These are phyloP conservation scores for Lactarius indigo DNA, from an alignment of 768 basidiomycete genomes.

Conservation along the genomic window DNA sequence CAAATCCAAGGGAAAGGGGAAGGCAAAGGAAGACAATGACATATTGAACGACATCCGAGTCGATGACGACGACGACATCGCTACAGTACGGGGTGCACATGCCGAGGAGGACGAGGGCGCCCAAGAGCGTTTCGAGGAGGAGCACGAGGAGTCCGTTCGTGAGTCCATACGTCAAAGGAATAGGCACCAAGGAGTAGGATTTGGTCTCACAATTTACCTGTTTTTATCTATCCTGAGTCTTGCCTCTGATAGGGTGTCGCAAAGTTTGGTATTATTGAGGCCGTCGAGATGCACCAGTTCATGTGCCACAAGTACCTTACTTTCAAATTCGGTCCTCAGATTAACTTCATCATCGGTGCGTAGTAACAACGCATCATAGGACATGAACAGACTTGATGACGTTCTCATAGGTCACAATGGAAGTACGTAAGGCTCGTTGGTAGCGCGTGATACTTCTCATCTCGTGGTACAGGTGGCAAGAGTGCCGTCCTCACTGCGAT, in stretches of 20 bases:
- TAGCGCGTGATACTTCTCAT: slow-evolving; percentile 9
- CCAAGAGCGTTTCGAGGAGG: slow-evolving; percentile 64
- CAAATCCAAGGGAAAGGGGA: slow-evolving; percentile 16
- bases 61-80: slow-evolving; percentile 27
- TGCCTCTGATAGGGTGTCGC: slow-evolving; percentile 58
- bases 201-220: slow-evolving; percentile 30
- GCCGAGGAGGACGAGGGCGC: slow-evolving; percentile 43
- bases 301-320: slow-evolving; percentile 90
- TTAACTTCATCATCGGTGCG: slow-evolving; percentile 95
- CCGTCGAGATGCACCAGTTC: slow-evolving; percentile 85
- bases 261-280: slow-evolving; percentile 84
- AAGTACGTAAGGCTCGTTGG: slow-evolving; percentile 51
- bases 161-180: slow-evolving; percentile 46
- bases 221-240: neutral
- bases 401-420: slow-evolving; percentile 74
- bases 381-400: neutral
- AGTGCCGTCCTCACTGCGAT: slow-evolving; percentile 93
- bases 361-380: neutral
- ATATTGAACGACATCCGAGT: slow-evolving; percentile 21
- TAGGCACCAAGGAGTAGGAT: slow-evolving; percentile 48
- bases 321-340: slow-evolving; percentile 86
- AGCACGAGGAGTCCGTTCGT: slow-evolving; percentile 54
- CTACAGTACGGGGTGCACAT: slow-evolving; percentile 17
- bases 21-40: slow-evolving; percentile 21
- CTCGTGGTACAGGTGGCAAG: slow-evolving; percentile 68